These are phyloP conservation scores for Ophiostoma sp. DNA, from an alignment of 2,329 filamentous ascomycete species.

Conservation along the genomic window DNA sequence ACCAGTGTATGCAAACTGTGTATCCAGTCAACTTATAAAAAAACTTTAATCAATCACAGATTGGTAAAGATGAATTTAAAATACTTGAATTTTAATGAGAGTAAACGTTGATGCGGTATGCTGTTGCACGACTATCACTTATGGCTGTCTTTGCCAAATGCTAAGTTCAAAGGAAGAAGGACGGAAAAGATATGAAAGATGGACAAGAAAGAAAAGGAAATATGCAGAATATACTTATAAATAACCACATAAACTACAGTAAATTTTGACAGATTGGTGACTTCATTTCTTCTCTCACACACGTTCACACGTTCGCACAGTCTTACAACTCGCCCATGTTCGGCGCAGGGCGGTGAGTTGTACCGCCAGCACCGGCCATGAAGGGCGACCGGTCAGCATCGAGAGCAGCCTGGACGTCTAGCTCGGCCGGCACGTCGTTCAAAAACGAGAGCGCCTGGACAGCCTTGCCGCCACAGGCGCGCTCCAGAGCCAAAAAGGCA, in stretches of 20 bases:
- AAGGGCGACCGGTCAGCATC: conserved; percentile 28
- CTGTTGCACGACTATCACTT: not conserved
- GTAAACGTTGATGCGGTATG: not conserved
- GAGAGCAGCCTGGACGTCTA: conserved; percentile 29
- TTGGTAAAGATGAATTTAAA: no score
- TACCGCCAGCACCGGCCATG: not conserved
- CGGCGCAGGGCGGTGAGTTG: not conserved
- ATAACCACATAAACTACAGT: not conserved
- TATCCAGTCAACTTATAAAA: no score
- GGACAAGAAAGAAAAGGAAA: not conserved
- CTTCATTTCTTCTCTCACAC: not conserved
- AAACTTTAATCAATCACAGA: no score
- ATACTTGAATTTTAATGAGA: not conserved
- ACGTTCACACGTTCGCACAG: not conserved
- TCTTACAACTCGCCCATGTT: conserved; percentile 27
- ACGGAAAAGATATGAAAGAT: not conserved
- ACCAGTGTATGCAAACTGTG: no score
- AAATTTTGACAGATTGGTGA: not conserved
- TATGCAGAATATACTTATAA: not conserved
- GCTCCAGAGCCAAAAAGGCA: conserved; percentile 77
- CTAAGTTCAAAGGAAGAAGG: not conserved
- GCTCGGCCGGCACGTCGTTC: conserved; percentile 38
- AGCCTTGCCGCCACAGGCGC: conserved; percentile 72
- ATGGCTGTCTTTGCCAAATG: not conserved
- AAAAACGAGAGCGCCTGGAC: conserved; percentile 57